Conservation (phyloP, 805 yeast species). For the Kuraishia hungarica region DNA sequence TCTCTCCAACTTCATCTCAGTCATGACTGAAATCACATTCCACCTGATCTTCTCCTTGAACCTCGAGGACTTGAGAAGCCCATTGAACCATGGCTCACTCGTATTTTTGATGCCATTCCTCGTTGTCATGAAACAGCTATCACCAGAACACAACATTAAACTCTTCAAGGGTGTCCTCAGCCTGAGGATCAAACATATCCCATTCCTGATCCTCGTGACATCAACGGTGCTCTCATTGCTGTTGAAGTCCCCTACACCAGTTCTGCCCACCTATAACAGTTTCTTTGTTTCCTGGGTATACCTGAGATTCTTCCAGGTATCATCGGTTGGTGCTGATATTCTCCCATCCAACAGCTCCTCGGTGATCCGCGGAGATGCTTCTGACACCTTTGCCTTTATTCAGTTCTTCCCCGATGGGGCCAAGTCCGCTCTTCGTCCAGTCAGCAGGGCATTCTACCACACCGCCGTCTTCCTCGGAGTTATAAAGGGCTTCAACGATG, state of each 20-base stretch:
- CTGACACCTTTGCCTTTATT: constrained; percentile 77
- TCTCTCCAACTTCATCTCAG: constrained; percentile 46
- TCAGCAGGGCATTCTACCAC: constrained; percentile 36
- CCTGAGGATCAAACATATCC: constrained; percentile 54
- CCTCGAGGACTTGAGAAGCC: constrained; percentile 28
- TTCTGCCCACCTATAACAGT: constrained; percentile 45
- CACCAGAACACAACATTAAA: constrained; percentile 48
- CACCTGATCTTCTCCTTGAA: constrained; percentile 27
- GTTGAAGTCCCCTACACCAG: constrained; percentile 33
- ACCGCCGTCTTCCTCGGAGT: constrained; percentile 34
- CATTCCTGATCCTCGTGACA: constrained; percentile 32
- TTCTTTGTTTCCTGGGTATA: constrained; percentile 70
- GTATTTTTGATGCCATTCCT: constrained; percentile 44
- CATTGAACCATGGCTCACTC: constrained; percentile 41
- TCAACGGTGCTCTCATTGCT: constrained; percentile 20
- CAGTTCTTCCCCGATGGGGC: constrained; percentile 72
- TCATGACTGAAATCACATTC: constrained; percentile 28
- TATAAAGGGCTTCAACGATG: constrained; percentile 55
- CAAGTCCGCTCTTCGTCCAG: constrained; percentile 41
- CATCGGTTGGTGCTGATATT: constrained; percentile 15
- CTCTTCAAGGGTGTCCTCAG: constrained; percentile 26
- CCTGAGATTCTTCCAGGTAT: constrained; percentile 65
- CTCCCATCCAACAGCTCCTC: constrained; percentile 38
- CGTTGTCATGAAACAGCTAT: constrained; percentile 48
- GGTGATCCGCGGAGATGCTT: constrained; percentile 70